These are phyloP conservation scores for Gossypium stocksii DNA, from an alignment of 345 rosid genomes.

Conservation along the genomic window DNA sequence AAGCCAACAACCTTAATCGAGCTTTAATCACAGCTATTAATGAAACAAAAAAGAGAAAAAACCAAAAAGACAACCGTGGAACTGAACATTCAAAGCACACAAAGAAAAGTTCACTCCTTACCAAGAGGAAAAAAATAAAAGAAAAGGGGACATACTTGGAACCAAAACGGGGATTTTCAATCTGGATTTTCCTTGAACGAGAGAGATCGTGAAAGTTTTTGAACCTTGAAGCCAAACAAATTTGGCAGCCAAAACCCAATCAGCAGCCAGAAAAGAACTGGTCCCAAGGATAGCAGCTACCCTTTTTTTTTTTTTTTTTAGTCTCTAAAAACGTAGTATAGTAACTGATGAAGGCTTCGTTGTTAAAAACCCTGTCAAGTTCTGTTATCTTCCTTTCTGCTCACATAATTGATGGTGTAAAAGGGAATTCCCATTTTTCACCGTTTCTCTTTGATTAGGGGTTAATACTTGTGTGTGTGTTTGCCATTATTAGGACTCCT, in stretches of 20 bases:
- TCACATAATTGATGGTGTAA: too few species aligned
- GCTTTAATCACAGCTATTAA: background rate
- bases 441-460: too few species aligned
- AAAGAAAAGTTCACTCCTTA: background rate
- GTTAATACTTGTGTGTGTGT: background rate
- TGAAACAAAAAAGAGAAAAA: background rate
- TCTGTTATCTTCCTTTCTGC: background rate
- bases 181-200: conserved; percentile 1
- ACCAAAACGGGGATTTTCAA: background rate
- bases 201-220: background rate
- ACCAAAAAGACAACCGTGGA: background rate
- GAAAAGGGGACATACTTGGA: conserved; percentile 4
- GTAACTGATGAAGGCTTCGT: conserved; percentile 2
- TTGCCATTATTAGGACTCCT: background rate
- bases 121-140: background rate
- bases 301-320: background rate
- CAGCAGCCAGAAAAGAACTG: background rate
- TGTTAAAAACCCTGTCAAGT: background rate
- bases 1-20: background rate
- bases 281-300: background rate
- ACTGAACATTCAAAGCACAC: background rate
- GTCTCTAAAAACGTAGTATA: background rate
- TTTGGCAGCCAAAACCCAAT: background rate
- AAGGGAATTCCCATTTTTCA: too few species aligned
- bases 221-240: conserved; percentile 8